phyloP scores from a whole-genome alignment of 129 eudicot genomes.

The Silybum marianum region DNA sequence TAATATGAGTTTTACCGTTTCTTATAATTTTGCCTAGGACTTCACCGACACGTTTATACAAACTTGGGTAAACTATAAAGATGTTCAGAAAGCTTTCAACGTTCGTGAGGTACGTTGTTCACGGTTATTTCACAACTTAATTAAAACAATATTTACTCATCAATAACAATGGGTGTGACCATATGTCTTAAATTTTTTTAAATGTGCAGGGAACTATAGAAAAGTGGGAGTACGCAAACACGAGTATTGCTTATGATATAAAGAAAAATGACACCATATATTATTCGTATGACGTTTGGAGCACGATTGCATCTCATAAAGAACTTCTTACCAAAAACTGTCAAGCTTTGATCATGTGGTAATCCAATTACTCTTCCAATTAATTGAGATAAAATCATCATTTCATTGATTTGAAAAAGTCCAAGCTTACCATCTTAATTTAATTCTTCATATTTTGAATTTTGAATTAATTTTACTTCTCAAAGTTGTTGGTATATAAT shows the following conservation, averaged over 20 bases:
- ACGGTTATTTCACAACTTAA: neutral
- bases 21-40: slow-evolving; percentile 10
- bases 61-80: slow-evolving; percentile 23
- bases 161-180: neutral
- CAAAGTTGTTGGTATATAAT: neutral
- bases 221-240: neutral
- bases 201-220: slow-evolving; percentile 25
- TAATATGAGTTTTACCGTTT: neutral
- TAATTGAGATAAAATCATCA: neutral
- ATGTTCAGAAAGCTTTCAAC: slow-evolving; percentile 32
- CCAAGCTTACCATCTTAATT: neutral
- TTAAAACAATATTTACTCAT: neutral
- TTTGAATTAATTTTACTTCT: neutral
- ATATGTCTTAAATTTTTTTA: neutral
- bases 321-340: slow-evolving; percentile 24
- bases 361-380: neutral
- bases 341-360: slow-evolving; percentile 19
- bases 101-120: slow-evolving; percentile 34
- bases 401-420: neutral
- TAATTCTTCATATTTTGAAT: neutral
- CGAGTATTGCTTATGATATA: neutral
- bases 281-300: slow-evolving; percentile 26
- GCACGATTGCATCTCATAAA: slow-evolving; percentile 14
- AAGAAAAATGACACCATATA: slow-evolving; percentile 2
- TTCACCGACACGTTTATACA: neutral